Base-by-base conservation (phyloP, 140 eudicot genomes). In the Bidens hawaiensis region DNA sequence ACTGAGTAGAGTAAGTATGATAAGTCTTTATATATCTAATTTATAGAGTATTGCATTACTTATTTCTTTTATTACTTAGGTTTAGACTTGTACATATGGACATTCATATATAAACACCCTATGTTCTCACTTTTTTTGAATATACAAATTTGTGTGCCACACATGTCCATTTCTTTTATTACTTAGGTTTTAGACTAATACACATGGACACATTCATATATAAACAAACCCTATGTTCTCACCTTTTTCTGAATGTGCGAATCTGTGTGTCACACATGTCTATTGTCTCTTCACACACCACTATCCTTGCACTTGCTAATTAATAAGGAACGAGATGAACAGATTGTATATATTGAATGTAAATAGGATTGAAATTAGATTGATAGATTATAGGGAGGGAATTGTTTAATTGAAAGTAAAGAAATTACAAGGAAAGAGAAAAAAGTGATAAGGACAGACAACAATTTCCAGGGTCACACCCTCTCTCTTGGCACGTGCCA, bases 221-320 rank as follows among this genome's bases (percentile, higher is more conserved):
- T 38, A 38, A 38, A 38, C 45, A 38, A 14, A 9, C 14, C 45
- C 15, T 1, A 5, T 38, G 16, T 11, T 38, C 45, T 38, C 16
- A 38, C n/a, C 5, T 47, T 36, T 12, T 9, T 61, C 61, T 48
- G 31, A 38, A 50, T 9, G 9, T 23, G 43, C 12, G 4, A 61
- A 36, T 53, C 34, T 27, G 7, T 27, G 7, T 9, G 50, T 69
- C 50, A 15, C 42, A 34, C 41, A 11, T 16, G 27, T 70, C 18
- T 47, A 7, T 51, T 19, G 13, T 49, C 56, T 49, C 25, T 21
- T 49, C 49, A 43, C 59, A 43, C 30, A 43, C 28, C 19, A n/a
- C 16, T 30, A 46, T 53, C 22, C 73, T 53, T 38, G 55, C 59
- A 48, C 14, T 49, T 48, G 69, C 69, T 45, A 6, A 52, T 17